Base-by-base conservation (phyloP, 768 basidiomycete genomes). In the Kwoniella botswanensis region DNA sequence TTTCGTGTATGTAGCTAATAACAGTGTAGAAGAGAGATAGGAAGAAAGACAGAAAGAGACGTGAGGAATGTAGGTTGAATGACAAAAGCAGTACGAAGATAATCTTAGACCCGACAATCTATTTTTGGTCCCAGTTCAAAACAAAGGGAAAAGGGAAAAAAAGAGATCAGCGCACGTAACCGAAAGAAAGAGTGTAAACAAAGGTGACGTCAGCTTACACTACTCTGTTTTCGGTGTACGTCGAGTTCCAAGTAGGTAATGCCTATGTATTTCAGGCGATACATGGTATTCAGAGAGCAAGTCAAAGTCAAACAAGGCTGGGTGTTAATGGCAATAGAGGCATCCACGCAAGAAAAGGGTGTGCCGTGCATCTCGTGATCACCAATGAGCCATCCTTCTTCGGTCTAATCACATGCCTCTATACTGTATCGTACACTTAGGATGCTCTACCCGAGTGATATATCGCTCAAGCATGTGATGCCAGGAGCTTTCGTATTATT, bases 161-260 rank as follows among this genome's bases (percentile, higher is more conserved):
- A 61, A 41, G 17, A 61, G 21, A 55, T 55, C 11, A 55, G 11
- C 41, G 15, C 15, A 29, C 35, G 13, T 58, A 58, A 35, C n/a
- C 26, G 35, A 41, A 29, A 42, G 29, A 29, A 29, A 26, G 22
- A 26, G 22, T 35, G 41, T 61, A 61, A 61, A 61, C 59, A 61
- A 43, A 44, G 41, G 42, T 61, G 59, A 61, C 59, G 59, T 61
- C 59, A 61, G 59, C 59, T 44, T 43, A 46, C 44, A 5, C 46
- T 50, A 15, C 13, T 18, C 10, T 18, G 46, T 50, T 15, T 50
- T 18, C n/a, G 46, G 13, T 50, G 46, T 35, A 35, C 4, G 46
- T 50, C 46, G 18, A 50, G 46, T 50, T 13, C 17, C 46, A 50
- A 15, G 13, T 13, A 50, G 46, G 12, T 50, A 18, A 4, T 13